Evolutionary conservation across 768 basidiomycete species (phyloP), one percentile per base, ranked within the genome.

Genomic region (Trametes cinnabarina): DNA sequence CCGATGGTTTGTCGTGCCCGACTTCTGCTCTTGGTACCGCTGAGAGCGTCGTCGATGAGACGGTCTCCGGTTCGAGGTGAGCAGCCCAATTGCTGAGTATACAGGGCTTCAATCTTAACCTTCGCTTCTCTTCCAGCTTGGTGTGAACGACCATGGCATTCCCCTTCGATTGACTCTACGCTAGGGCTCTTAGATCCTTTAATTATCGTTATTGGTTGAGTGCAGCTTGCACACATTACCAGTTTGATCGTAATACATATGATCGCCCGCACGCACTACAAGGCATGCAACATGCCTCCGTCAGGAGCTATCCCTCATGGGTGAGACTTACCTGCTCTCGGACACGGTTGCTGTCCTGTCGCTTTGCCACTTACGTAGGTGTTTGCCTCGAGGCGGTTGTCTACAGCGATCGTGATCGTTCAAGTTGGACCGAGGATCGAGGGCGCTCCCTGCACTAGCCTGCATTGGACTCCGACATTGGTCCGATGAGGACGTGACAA

Each of bases 201-300:
- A 52, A 58, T 47, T 59, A 59, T 59, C 22, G 22, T 59, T 59
- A 59, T 53, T 43, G 51, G 51, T 37, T 49, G 58, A 59, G 58
- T 51, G 58, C 44, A 52, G 58, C 51, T 48, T 32, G 35, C 46
- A 20, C 32, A 25, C 30, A 48, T 59, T 42, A 53, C 58, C 40
- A 59, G 30, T 59, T 49, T 53, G 58, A 53, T 59, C 58, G 47
- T 53, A 53, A 46, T 59, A 22, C 47, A 42, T 53, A 49, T 43
- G 58, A 59, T 59, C 58, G 34, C 51, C 51, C 58, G 51, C 57
- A 42, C 44, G 9, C 15, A 30, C 51, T 34, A 39, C 17, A 20
- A 41, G 42, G 35, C 54, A 28, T 22, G 28, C 46, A 30, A 41
- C 37, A 28, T 26, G 41, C 26, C 22, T 26, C 50, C 11, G 9